Conservation (phyloP, 2,329 filamentous ascomycete species). For the Lachnellula cervina region DNA sequence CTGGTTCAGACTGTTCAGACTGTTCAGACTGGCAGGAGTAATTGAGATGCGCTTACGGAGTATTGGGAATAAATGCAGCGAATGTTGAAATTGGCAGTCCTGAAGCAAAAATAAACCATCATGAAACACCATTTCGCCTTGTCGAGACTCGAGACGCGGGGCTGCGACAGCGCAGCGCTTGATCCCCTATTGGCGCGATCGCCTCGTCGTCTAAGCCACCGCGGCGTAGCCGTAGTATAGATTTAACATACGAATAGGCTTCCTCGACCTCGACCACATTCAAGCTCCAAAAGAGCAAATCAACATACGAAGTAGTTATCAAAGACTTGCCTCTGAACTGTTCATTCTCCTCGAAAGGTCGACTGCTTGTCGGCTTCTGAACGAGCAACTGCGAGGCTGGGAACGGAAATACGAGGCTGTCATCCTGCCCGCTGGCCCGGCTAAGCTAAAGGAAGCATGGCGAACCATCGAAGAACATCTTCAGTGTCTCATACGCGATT, state of each 20-base stretch:
- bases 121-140: background rate
- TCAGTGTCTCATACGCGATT: slow-evolving; percentile 21
- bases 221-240: slow-evolving; percentile 3
- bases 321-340: too few relatives aligned
- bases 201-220: slow-evolving; percentile 5
- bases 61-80: background rate
- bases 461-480: slow-evolving; percentile 13
- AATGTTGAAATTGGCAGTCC: background rate
- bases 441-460: slow-evolving; percentile 12
- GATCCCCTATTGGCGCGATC: background rate
- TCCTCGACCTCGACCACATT: slow-evolving; percentile 3
- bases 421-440: background rate
- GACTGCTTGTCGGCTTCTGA: background rate
- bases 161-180: background rate
- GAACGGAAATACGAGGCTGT: slow-evolving; percentile 3
- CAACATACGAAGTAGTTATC: too few relatives aligned
- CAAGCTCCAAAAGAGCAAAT: background rate
- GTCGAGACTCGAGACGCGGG: background rate
- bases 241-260: slow-evolving; percentile 9
- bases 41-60: background rate
- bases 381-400: slow-evolving; percentile 4
- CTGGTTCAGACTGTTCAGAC: too few relatives aligned
- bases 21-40: too few relatives aligned
- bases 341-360: too few relatives aligned
- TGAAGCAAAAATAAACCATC: slow-evolving; percentile 4